phyloP scores from a whole-genome alignment of 148 eudicot genomes.

The Chenopodium berlandieri region DNA sequence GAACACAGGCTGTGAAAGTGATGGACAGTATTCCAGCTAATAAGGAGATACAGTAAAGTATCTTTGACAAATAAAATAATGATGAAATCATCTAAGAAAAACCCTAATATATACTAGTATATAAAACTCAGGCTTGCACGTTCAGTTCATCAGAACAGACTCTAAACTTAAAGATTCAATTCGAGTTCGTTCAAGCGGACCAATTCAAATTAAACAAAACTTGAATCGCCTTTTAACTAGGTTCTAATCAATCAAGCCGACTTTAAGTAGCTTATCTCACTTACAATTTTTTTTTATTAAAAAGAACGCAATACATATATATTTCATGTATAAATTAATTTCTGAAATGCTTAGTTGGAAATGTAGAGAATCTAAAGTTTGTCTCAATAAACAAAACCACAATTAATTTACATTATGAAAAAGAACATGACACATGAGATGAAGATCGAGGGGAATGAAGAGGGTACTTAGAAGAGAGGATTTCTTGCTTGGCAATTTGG shows the following conservation, averaged over 20 bases:
- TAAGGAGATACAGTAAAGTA: not conserved
- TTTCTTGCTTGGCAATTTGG: conserved; percentile 31
- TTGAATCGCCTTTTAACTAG: no score
- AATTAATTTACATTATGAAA: not conserved
- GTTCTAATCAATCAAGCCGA: no score
- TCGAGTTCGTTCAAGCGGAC: no score
- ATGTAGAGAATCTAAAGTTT: not conserved
- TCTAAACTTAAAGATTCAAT: no score
- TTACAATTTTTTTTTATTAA: no score
- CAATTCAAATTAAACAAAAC: no score
- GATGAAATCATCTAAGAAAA: not conserved
- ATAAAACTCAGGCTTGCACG: conserved; percentile 28
- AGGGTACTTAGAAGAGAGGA: conserved; percentile 1
- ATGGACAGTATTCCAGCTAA: not conserved
- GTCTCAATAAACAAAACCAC: not conserved
- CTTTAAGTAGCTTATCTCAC: no score
- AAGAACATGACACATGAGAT: not conserved
- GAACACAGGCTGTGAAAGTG: no score
- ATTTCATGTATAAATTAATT: no score
- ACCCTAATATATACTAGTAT: not conserved
- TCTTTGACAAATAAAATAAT: not conserved
- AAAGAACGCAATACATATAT: no score
- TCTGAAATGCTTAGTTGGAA: not conserved
- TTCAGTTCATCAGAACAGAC: not conserved
- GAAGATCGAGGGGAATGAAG: conserved; percentile 6